These are phyloP conservation scores for Stachybotrys chlorohalonatus DNA, from an alignment of 2,329 filamentous ascomycete genomes.

Conservation along the genomic window DNA sequence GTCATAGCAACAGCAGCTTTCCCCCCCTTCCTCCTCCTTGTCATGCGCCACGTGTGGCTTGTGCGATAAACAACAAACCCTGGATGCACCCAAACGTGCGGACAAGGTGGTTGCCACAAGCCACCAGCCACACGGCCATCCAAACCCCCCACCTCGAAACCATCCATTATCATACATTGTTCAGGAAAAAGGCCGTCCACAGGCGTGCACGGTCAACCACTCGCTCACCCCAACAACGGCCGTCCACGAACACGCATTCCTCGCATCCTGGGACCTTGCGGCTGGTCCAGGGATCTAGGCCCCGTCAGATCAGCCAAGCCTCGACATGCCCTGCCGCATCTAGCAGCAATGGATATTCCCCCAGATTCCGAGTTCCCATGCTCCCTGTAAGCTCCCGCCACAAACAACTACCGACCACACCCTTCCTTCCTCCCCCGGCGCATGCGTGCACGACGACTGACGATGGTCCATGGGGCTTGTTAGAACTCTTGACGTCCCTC, in stretches of 20 bases:
- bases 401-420: conserved; percentile 1
- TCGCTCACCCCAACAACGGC: background rate
- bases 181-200: too few relatives aligned
- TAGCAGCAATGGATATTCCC: conserved; percentile 28
- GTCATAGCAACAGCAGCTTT: conserved; percentile 9
- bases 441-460: background rate
- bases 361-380: conserved; percentile 49
- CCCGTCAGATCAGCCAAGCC: too few relatives aligned
- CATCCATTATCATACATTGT: background rate
- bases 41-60: background rate
- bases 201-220: too few relatives aligned
- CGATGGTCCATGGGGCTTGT: background rate
- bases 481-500: conserved; percentile 68
- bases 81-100: too few relatives aligned
- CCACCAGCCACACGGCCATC: background rate
- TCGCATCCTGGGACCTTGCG: background rate
- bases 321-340: background rate
- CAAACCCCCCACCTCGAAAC: background rate
- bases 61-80: background rate
- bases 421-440: conserved; percentile 4
- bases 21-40: too few relatives aligned
- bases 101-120: too few relatives aligned
- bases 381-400: conserved; percentile 42
- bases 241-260: background rate
- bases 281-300: background rate